These are phyloP conservation scores for Rhytidiadelphus loreus DNA, from an alignment of 225 moss, liverwort and hornwort species.

Conservation along the genomic window DNA sequence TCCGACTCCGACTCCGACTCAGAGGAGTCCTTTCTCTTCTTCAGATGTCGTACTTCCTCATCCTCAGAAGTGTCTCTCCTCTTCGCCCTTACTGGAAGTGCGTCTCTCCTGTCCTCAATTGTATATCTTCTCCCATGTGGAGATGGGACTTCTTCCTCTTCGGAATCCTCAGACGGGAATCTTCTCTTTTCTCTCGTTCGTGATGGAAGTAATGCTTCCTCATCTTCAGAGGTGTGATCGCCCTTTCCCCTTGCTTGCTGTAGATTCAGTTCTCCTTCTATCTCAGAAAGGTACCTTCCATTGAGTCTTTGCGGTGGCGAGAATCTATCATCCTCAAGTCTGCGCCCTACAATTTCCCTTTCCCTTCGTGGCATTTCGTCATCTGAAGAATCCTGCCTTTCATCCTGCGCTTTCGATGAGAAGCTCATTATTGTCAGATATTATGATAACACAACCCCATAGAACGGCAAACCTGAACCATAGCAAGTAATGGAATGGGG, in stretches of 20 bases:
- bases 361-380: constrained; percentile 7
- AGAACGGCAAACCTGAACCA: not conserved
- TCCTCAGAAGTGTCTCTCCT: not conserved
- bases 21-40: not conserved
- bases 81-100: not conserved
- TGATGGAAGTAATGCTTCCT: not conserved
- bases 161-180: not conserved
- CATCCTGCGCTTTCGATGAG: constrained; percentile 17
- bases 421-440: not conserved
- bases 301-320: constrained; percentile 3
- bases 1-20: constrained; percentile 9
- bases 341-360: not conserved
- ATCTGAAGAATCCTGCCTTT: constrained; percentile 39
- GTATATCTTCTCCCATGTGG: constrained; percentile 3
- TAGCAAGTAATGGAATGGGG: not conserved
- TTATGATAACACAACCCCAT: not conserved
- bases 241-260: constrained; percentile 1
- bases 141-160: not conserved
- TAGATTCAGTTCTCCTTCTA: not conserved
- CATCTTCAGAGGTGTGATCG: constrained; percentile 11
- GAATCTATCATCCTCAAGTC: constrained; percentile 13
- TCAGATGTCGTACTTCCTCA: not conserved
- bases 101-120: not conserved
- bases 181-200: constrained; percentile 11
- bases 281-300: not conserved